Conservation (phyloP, 768 basidiomycete genomes). For the Asterophora parasitica region DNA sequence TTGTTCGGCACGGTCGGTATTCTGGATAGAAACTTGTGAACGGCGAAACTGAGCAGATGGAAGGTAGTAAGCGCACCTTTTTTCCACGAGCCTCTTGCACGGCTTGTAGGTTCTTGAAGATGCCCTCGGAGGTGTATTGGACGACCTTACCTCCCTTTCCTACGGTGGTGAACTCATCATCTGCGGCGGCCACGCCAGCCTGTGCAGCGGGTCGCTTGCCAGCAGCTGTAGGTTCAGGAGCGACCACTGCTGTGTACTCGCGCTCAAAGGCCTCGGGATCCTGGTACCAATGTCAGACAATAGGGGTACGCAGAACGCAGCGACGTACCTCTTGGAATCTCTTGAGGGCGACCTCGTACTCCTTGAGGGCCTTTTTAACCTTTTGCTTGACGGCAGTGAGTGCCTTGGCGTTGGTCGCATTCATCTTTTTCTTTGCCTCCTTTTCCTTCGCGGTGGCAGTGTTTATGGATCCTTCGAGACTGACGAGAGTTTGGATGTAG, state of each 20-base stretch:
- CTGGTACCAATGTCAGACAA: slow-evolving; percentile 32
- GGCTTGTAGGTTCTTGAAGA: slow-evolving; percentile 88
- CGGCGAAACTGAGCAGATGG: background rate
- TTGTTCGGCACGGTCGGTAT: slow-evolving; percentile 94
- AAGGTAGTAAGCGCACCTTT: slow-evolving; percentile 57
- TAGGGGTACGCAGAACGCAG: background rate
- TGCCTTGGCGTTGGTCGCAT: slow-evolving; percentile 87
- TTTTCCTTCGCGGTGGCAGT: slow-evolving; percentile 79
- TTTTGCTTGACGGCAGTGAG: slow-evolving; percentile 98
- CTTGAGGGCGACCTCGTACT: slow-evolving; percentile 78
- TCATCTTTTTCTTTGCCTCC: slow-evolving; percentile 94
- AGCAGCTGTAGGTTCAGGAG: slow-evolving; percentile 39
- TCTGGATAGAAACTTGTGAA: slow-evolving; percentile 42
- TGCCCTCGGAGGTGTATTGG: slow-evolving; percentile 76
- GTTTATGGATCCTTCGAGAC: slow-evolving; percentile 74
- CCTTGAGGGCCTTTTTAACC: slow-evolving; percentile 85
- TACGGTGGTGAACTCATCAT: slow-evolving; percentile 83
- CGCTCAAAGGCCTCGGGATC: slow-evolving; percentile 86
- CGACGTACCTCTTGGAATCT: slow-evolving; percentile 69
- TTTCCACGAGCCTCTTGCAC: slow-evolving; percentile 94
- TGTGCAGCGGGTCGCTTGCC: slow-evolving; percentile 29
- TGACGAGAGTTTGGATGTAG: slow-evolving; percentile 69
- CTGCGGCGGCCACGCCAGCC: slow-evolving; percentile 40
- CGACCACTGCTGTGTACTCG: slow-evolving; percentile 56
- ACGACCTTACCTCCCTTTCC: slow-evolving; percentile 85